Conservation (phyloP, 306 rosid genomes). For the Canavalia gladiata region DNA sequence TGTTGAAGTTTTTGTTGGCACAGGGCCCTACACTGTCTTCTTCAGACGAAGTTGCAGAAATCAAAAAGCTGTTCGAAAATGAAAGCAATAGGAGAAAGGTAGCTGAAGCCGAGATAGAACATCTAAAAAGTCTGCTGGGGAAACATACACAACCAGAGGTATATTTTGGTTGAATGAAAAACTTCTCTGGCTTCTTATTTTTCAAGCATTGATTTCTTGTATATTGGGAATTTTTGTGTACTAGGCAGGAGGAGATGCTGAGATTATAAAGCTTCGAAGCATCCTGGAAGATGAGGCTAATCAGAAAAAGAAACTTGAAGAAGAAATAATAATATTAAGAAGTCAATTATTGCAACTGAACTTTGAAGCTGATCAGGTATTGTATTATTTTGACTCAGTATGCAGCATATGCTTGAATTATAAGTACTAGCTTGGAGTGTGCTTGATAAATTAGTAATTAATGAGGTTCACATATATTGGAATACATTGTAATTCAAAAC, state of each 20-base stretch:
- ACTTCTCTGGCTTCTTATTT: slow-evolving; percentile 1
- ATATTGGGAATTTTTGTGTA: slow-evolving; percentile 46
- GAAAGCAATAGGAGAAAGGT: slow-evolving; percentile 62
- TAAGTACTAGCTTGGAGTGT: neutral
- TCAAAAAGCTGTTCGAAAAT: slow-evolving; percentile 64
- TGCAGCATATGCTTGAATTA: slow-evolving; percentile 10
- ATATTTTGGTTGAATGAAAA: slow-evolving; percentile 26
- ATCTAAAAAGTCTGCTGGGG: slow-evolving; percentile 57
- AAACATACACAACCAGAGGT: slow-evolving; percentile 58
- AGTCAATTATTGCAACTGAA: slow-evolving; percentile 76
- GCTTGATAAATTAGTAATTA: slow-evolving; percentile 12
- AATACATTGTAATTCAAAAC: slow-evolving; percentile 8
- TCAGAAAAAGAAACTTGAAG: slow-evolving; percentile 78
- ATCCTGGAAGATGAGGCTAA: slow-evolving; percentile 66
- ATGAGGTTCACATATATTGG: neutral
- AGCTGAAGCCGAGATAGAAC: slow-evolving; percentile 71
- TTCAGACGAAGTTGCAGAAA: slow-evolving; percentile 60
- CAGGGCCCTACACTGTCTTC: slow-evolving; percentile 55
- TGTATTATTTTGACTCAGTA: slow-evolving; percentile 24
- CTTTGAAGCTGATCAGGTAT: slow-evolving; percentile 84
- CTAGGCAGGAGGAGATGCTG: slow-evolving; percentile 70
- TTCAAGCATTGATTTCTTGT: slow-evolving; percentile 42
- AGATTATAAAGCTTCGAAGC: slow-evolving; percentile 60
- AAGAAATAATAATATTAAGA: slow-evolving; percentile 73
- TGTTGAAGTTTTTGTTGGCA: slow-evolving; percentile 20